Conservation (phyloP, 805 yeast genomes). For the Saccharomyces paradoxus region DNA sequence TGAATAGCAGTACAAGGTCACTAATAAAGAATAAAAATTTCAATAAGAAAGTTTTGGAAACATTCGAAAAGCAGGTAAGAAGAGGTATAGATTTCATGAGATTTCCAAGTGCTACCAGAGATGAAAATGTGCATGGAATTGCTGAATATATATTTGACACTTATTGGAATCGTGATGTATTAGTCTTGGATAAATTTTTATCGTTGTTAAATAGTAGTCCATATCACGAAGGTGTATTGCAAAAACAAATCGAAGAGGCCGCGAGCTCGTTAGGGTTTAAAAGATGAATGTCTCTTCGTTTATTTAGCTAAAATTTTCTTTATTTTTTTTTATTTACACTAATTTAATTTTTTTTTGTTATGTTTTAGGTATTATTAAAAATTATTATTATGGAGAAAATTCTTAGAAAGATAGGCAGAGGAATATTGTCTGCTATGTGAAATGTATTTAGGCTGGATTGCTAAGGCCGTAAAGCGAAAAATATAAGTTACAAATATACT, state of each 20-base stretch:
- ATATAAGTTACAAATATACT: not conserved
- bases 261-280: conserved; percentile 21
- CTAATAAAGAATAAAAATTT: not conserved
- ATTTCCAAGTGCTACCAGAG: conserved; percentile 30
- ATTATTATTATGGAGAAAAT: not conserved
- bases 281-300: not conserved
- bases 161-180: conserved; percentile 29
- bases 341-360: not conserved
- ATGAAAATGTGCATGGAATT: conserved; percentile 26
- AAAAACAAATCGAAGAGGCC: conserved; percentile 24
- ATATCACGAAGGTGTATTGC: conserved; percentile 20
- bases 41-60: conserved; percentile 9
- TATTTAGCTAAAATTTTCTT: not conserved
- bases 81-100: conserved; percentile 30
- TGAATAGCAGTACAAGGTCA: not conserved
- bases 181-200: conserved; percentile 16
- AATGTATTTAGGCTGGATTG: no score
- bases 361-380: not conserved
- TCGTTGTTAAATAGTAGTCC: conserved; percentile 15
- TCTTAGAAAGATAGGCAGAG: not conserved
- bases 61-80: conserved; percentile 25
- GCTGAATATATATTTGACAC: conserved; percentile 32
- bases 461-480: not conserved
- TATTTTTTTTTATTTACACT: not conserved
- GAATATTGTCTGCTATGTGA: no score